phyloP scores from a whole-genome alignment of 306 rosid genomes.

The Inga laurina region DNA sequence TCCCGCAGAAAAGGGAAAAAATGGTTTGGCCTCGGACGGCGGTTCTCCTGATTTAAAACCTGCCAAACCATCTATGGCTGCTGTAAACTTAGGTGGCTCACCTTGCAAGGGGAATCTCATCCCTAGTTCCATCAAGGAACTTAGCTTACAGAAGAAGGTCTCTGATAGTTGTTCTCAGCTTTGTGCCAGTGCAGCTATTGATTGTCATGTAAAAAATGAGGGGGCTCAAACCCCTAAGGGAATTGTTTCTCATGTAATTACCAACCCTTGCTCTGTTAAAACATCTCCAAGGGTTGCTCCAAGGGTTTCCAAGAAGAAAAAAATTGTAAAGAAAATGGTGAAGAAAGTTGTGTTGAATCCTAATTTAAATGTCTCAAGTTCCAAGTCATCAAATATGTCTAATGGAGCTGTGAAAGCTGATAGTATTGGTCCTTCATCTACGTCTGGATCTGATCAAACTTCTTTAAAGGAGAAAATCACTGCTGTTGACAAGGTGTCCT shows the following conservation, averaged over 20 bases:
- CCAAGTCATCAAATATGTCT: conserved; percentile 26
- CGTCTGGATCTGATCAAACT: conserved; percentile 36
- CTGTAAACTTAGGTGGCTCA: conserved; percentile 30
- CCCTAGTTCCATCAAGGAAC: conserved; percentile 40
- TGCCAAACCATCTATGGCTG: conserved; percentile 25
- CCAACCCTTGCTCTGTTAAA: conserved; percentile 34
- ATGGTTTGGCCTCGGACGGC: conserved; percentile 29
- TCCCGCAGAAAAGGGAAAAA: conserved; percentile 25
- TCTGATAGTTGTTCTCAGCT: conserved; percentile 38
- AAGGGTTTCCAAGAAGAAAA: conserved; percentile 66
- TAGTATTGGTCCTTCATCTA: conserved; percentile 32
- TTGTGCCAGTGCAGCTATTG: conserved; percentile 23
- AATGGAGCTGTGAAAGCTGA: conserved; percentile 35
- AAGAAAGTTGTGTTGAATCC: conserved; percentile 53
- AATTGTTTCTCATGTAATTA: conserved; percentile 26
- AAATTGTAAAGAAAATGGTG: conserved; percentile 64
- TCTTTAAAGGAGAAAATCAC: conserved; percentile 33
- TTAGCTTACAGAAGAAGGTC: conserved; percentile 27
- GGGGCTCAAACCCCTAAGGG: conserved; percentile 24
- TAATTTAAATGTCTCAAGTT: conserved; percentile 32
- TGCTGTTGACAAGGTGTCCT: conserved; percentile 34
- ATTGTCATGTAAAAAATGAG: conserved; percentile 36
- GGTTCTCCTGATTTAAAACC: conserved; percentile 29
- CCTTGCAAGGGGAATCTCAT: conserved; percentile 21
- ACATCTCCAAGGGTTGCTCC: conserved; percentile 37